Conservation (phyloP, 2,329 filamentous ascomycete genomes). For the Apiospora saccharicola region DNA sequence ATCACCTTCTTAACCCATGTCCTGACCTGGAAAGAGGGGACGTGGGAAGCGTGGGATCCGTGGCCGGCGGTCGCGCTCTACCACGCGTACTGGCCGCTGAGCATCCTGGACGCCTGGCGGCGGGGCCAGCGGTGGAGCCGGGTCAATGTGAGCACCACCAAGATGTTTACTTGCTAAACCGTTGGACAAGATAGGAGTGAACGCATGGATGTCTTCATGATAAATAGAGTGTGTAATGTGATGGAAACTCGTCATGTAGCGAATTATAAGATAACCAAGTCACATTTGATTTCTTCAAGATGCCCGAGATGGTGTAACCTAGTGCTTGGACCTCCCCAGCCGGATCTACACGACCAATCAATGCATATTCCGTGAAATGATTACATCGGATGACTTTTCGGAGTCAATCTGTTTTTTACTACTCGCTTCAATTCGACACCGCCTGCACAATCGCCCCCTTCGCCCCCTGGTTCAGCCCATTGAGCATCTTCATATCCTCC, state of each 20-base stretch:
- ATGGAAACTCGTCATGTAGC: not conserved
- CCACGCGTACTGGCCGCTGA: slow-evolving; percentile 62
- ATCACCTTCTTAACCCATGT: slow-evolving; percentile 47
- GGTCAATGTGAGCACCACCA: slow-evolving; percentile 72
- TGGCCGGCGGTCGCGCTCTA: slow-evolving; percentile 64
- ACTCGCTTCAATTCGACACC: slow-evolving; percentile 32
- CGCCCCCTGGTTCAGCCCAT: slow-evolving; percentile 57
- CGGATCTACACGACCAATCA: not conserved
- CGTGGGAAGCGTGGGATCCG: slow-evolving; percentile 62
- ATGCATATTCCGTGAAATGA: not conserved
- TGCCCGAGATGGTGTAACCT: no score
- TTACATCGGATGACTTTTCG: not conserved
- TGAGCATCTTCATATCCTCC: slow-evolving; percentile 63
- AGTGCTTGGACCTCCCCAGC: not conserved
- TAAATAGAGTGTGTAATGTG: not conserved
- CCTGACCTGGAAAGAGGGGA: slow-evolving; percentile 61
- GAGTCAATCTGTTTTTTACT: not conserved
- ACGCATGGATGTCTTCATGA: no score
- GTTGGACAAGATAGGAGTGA: not conserved
- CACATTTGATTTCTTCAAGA: no score
- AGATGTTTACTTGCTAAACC: slow-evolving; percentile 33
- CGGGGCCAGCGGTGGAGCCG: slow-evolving; percentile 65
- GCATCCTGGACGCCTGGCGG: slow-evolving; percentile 55
- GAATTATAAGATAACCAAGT: no score
- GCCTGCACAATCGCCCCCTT: slow-evolving; percentile 46